phyloP scores from a whole-genome alignment of 2,329 filamentous ascomycete species.

The Spiromastix sp. region DNA sequence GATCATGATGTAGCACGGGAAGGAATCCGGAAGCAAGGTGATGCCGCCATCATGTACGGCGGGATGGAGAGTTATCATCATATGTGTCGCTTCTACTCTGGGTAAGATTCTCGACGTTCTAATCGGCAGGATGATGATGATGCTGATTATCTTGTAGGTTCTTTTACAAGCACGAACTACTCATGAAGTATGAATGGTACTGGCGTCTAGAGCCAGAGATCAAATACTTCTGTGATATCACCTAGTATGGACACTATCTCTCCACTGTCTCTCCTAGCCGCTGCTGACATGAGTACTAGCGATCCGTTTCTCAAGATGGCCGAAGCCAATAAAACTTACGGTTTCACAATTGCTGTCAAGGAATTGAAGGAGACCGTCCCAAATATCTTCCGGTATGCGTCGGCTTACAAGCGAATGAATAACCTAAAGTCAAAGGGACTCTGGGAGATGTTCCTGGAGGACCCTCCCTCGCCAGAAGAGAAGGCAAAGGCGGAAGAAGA shows the following conservation, averaged over 20 bases:
- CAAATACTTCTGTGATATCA: constrained; percentile 99
- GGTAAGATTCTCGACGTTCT: constrained; percentile 45
- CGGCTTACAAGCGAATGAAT: constrained; percentile 87
- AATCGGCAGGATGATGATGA: constrained; percentile 3
- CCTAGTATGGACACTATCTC: constrained; percentile 58
- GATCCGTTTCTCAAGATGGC: constrained; percentile 96
- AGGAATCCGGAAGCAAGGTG: constrained; percentile 91
- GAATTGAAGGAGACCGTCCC: constrained; percentile 95
- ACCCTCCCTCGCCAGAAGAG: constrained; percentile 44
- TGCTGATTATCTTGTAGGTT: constrained; percentile 45
- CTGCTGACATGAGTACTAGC: constrained; percentile 38
- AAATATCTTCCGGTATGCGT: constrained; percentile 98
- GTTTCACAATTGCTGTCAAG: constrained; percentile 97
- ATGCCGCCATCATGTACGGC: constrained; percentile 97
- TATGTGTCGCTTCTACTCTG: constrained; percentile 99
- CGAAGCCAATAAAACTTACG: constrained; percentile 90
- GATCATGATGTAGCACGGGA: constrained; percentile 90
- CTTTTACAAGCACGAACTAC: constrained; percentile 93
- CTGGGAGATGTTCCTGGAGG: constrained; percentile 98
- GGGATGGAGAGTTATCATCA: constrained; percentile 97
- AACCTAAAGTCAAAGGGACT: constrained; percentile 84
- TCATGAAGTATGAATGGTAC: constrained; percentile 98
- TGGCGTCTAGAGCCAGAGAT: constrained; percentile 99
- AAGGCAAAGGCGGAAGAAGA: constrained; percentile 26
- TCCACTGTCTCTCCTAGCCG: neutral